Conservation (phyloP, 2,329 filamentous ascomycete species). For the Stemphylium beticola region DNA sequence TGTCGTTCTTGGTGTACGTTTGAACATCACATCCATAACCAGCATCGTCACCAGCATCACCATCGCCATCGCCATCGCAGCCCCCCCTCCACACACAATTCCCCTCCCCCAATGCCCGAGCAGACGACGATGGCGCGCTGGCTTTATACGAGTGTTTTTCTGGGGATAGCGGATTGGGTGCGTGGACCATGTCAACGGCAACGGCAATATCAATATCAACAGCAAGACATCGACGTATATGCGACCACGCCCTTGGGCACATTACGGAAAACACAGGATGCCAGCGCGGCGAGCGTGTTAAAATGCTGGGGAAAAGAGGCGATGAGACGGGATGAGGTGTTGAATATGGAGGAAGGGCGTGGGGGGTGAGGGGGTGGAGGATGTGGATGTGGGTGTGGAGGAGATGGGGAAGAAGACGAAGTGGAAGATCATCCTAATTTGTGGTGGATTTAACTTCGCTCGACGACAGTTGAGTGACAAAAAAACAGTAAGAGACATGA, state of each 20-base stretch:
- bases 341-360: background rate
- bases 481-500: too few species aligned
- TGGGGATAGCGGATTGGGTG: background rate
- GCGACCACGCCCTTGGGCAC: too few species aligned
- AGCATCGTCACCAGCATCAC: too few species aligned
- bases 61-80: background rate
- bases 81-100: background rate
- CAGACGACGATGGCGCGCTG: background rate
- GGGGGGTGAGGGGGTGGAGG: background rate
- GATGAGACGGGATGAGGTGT: background rate
- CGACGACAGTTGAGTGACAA: too few species aligned
- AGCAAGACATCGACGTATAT: too few species aligned
- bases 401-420: slow-evolving; percentile 6
- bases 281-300: too few species aligned
- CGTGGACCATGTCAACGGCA: too few species aligned
- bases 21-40: too few species aligned
- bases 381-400: slow-evolving; percentile 14
- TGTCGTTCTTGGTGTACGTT: too few species aligned
- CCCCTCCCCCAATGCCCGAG: background rate
- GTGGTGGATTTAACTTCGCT: background rate
- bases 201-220: background rate
- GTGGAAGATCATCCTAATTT: slow-evolving; percentile 18
- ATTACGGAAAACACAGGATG: too few species aligned
- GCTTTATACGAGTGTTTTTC: background rate
- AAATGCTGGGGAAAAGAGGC: background rate